Conservation (phyloP, 306 rosid species). For the Casuarina cunninghamiana region DNA sequence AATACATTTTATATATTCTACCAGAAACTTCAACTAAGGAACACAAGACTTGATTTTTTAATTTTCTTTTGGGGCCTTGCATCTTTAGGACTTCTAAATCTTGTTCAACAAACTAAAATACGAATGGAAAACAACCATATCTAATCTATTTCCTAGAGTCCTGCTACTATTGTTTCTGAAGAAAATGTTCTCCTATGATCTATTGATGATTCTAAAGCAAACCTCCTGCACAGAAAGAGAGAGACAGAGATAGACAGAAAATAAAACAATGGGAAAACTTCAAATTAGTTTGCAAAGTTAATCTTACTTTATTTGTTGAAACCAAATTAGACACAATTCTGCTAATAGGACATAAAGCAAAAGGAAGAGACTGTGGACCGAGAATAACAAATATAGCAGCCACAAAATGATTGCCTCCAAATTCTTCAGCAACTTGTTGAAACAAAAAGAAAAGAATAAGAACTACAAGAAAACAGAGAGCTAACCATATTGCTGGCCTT, state of each 20-base stretch:
- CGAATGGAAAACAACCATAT: not conserved
- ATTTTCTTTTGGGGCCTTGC: not conserved
- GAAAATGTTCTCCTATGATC: not conserved
- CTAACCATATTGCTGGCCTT: not conserved
- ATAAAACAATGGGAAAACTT: not conserved
- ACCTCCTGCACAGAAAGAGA: not conserved
- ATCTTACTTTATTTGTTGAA: not conserved
- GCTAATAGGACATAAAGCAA: not conserved
- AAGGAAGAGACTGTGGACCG: not conserved
- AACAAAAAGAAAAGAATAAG: not conserved
- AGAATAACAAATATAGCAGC: not conserved
- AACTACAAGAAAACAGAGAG: not conserved
- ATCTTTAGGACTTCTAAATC: not conserved
- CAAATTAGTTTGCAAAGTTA: not conserved
- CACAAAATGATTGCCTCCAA: not conserved
- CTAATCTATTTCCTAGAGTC: not conserved
- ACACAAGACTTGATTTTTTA: not conserved
- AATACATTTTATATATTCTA: not conserved
- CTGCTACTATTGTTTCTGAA: not conserved
- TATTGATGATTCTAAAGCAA: not conserved
- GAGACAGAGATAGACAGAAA: not conserved
- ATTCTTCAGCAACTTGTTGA: not conserved
- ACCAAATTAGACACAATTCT: not conserved
- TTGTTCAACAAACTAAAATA: not conserved
- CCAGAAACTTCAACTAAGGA: not conserved